phyloP scores from a whole-genome alignment of 139 green algal genomes.

The Tetradesmus lagerheimii region DNA sequence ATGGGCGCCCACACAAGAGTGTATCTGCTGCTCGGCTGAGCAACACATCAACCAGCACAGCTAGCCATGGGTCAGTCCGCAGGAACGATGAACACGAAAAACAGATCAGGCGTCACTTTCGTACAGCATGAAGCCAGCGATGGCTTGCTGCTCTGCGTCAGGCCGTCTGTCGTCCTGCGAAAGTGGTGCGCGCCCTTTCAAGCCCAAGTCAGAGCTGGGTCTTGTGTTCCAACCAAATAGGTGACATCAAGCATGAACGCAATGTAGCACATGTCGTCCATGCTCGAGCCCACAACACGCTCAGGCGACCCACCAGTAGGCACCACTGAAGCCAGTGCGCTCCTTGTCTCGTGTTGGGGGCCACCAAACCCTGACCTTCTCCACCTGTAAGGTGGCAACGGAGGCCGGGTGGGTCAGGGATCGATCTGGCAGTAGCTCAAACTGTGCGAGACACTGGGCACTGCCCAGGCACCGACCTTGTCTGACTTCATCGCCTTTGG shows the following conservation, averaged over 20 bases:
- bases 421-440: conserved; percentile 6
- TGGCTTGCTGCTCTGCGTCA: background rate
- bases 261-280: background rate
- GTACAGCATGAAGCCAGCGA: background rate
- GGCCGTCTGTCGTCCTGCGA: background rate
- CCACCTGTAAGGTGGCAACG: background rate
- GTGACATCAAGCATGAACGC: background rate
- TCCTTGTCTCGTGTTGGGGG: conserved; percentile 65
- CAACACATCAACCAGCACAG: background rate
- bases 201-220: background rate
- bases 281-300: background rate
- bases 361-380: conserved; percentile 72
- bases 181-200: background rate
- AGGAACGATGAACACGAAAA: background rate
- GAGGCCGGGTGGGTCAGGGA: background rate
- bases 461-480: background rate
- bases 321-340: conserved; percentile 58
- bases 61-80: background rate
- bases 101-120: background rate
- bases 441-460: background rate
- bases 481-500: background rate
- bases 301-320: conserved; percentile 66
- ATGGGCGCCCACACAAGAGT: background rate
- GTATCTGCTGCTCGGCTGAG: background rate
- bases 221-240: background rate